Percentiles rank a stretch among this genome's conserved stretches.
phyloP scores from a whole-genome alignment of 1,284 basidiomycete species.

The Papiliotrema flavescens region DNA sequence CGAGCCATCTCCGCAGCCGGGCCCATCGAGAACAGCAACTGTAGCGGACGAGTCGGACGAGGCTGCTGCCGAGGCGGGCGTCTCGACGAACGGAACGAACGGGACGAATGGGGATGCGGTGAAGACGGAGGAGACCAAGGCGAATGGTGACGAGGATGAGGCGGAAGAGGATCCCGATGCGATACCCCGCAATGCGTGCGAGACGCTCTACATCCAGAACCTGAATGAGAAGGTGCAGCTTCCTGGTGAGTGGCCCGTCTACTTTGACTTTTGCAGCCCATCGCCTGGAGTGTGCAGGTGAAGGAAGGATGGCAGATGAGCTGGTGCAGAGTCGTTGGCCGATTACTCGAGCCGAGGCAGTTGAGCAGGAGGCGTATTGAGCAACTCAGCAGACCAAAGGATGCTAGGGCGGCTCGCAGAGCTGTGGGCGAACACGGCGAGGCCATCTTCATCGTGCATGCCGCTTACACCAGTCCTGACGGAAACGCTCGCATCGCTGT shows the following conservation, averaged over 20 bases:
- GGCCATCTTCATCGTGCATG: too few species aligned
- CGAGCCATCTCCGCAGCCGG: constrained; percentile 2
- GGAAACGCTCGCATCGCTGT: constrained; percentile 78
- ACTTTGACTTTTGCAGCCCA: not conserved
- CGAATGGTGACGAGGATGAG: constrained; percentile 9
- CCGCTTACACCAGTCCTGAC: constrained; percentile 64
- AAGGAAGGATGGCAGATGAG: too few species aligned
- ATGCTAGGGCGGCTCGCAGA: too few species aligned
- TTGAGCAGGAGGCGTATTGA: too few species aligned
- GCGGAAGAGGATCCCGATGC: constrained; percentile 30
- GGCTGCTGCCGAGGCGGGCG: constrained; percentile 8
- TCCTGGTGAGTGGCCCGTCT: constrained; percentile 55
- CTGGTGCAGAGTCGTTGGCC: too few species aligned
- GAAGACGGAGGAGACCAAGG: constrained; percentile 3
- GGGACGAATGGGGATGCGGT: constrained; percentile 11
- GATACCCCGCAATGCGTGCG: constrained; percentile 55
- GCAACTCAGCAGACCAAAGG: too few species aligned
- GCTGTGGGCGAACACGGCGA: too few species aligned
- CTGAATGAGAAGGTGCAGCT: constrained; percentile 95
- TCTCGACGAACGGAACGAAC: not conserved
- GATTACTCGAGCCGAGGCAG: not conserved
- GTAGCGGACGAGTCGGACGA: constrained; percentile 25
- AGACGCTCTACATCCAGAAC: constrained; percentile 96
- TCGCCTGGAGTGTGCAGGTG: not conserved
- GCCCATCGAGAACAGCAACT: constrained; percentile 19